Base-by-base conservation (phyloP, 2,329 filamentous ascomycete genomes). In the Scleromitrula shiraiana region DNA sequence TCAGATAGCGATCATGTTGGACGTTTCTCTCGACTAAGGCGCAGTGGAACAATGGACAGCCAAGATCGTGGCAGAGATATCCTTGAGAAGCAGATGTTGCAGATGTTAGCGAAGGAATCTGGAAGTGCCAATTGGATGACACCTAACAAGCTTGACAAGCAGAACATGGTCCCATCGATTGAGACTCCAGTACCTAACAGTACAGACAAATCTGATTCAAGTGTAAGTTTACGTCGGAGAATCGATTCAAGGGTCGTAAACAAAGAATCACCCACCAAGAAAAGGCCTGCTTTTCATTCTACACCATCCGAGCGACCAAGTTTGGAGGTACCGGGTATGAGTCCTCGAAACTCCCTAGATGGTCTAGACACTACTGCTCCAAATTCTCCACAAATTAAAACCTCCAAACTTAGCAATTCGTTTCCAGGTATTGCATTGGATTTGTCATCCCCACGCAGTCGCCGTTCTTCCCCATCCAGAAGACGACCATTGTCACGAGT, bases 381-480 rank as follows among this genome's bases (percentile, higher is more conserved):
- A 22, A 63, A 58, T 42, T 64, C 63, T 24, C 62, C 62, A 10
- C 49, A 59, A 35, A 27, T 49, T 1, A 57, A 51, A 45, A 53
- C 59, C 14, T 46, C 49, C 7, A 58, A 46, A 27, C 19, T 53
- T 6, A 32, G 50, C 14, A 54, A 59, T 50, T 65, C 68, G 1
- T 70, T 76, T 43, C 78, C 79, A 4, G 74, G 74, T 10, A 76
- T 82, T 51, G 75, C 76, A 19, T 73, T 77, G 54, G 81, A 85
- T 49, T 63, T 84, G 7, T 85, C 83, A 3, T 76, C 81, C 2
- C 69, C 74, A 3, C 71, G 71, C 7, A 88, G 82, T 58, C 76
- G 83, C 20, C 72, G 77, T 2, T 70, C 71, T 2, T 88, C 85
- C 6, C 83, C 84, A 24, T 68, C 70, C 0, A 75, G 81, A 43